These are phyloP conservation scores for Populus euphratica DNA, from an alignment of 345 rosid species.

Conservation along the genomic window DNA sequence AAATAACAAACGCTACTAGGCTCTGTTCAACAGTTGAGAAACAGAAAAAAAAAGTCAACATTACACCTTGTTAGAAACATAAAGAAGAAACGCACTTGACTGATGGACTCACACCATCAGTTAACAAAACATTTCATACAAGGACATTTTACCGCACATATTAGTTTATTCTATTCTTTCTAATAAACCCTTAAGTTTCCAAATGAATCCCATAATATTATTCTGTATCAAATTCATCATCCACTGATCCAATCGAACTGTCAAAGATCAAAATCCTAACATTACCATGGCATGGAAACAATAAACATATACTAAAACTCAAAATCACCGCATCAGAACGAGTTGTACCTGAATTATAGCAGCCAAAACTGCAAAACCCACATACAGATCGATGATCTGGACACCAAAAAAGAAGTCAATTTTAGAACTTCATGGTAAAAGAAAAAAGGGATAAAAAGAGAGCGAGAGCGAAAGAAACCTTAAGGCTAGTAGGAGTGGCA, in stretches of 20 bases:
- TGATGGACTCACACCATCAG: not conserved
- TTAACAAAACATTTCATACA: not conserved
- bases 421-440: not conserved
- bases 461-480: conserved; percentile 37
- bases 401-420: not conserved
- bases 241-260: not conserved
- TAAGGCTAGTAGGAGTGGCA: conserved; percentile 67
- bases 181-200: not conserved
- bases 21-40: too few species aligned
- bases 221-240: not conserved
- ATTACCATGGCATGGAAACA: not conserved
- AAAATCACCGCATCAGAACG: not conserved
- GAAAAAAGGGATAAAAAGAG: not conserved
- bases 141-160: not conserved
- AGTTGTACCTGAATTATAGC: conserved; percentile 75
- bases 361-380: conserved; percentile 70
- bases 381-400: conserved; percentile 90
- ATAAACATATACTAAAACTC: not conserved
- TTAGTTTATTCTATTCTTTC: not conserved
- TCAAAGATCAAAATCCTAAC: not conserved
- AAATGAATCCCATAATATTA: not conserved
- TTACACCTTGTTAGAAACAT: too few species aligned
- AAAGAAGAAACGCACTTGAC: not conserved
- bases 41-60: too few species aligned
- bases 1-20: not conserved